Base-by-base conservation (phyloP, 805 yeast species). In the Candida taoyuanica region DNA sequence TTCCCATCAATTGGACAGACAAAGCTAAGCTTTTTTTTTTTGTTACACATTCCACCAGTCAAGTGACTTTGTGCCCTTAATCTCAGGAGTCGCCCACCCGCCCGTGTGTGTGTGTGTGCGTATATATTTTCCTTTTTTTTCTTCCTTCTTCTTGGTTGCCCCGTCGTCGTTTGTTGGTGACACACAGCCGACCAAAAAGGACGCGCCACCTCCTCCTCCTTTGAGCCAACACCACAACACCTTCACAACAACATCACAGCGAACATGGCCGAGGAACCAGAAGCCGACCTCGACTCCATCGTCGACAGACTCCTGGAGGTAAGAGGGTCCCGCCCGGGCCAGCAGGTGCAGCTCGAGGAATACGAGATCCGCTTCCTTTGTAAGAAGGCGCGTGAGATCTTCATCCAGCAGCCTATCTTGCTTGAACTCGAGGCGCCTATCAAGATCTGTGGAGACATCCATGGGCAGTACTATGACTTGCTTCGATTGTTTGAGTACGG, bases 271-370 rank as follows among this genome's bases (percentile, higher is more conserved):
- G 73, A 68, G 42, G 65, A 67, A 50, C 76, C 68, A 62, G 95
- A 91, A 65, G 95, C 94, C 37, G 98, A 93, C 62, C 84, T 91
- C 58, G 98, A 91, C 66, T 86, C 96, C 59, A 89, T 91, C 58
- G 93, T 91, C 63, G 98, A 91, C 70, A 81, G 98, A 73, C 76
- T 91, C 58, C 73, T 91, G 54, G 98, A 93, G 66, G 98, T 93
- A 37, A 81, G 98, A 66, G 98, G 98, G 48, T 87, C 96, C 45
- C 81, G 97, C 64, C 98, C 98, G 15, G 98, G 98, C 28, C 89
- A 87, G 63, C 96, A 87, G 62, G 98, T 91, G 33, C 88, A 88
- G 50, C 73, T 91, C 44, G 86, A 83, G 55, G 98, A 91, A 67
- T 85, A 77, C 62, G 98, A 93, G 69, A 93, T 91, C 63, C 81